These are phyloP conservation scores for Vitis hybrid DNA, from an alignment of 177 flowering plant species.

Conservation along the genomic window DNA sequence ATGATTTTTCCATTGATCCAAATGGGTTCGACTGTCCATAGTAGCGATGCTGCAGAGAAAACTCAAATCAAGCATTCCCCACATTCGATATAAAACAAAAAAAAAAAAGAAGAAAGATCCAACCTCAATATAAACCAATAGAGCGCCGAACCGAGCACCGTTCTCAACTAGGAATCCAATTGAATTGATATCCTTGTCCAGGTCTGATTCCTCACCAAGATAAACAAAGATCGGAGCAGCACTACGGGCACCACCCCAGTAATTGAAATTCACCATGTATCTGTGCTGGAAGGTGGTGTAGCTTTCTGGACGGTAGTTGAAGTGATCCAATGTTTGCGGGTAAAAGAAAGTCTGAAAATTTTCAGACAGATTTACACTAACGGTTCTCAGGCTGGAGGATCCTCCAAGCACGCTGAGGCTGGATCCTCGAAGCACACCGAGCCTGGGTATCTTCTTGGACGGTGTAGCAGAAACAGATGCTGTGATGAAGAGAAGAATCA, in stretches of 20 bases:
- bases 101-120: not conserved
- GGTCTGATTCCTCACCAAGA: not conserved
- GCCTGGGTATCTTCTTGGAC: too few species aligned
- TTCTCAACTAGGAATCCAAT: not conserved
- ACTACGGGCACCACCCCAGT: not conserved
- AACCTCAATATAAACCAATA: not conserved
- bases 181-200: not conserved
- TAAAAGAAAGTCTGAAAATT: not conserved
- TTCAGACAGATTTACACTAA: not conserved
- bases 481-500: too few species aligned
- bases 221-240: not conserved
- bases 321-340: not conserved
- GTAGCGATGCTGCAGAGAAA: constrained; percentile 29
- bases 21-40: constrained; percentile 32
- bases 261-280: not conserved
- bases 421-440: not conserved
- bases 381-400: not conserved
- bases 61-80: not conserved
- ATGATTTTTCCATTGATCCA: constrained; percentile 17
- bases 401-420: not conserved
- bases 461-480: too few species aligned
- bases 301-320: not conserved
- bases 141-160: not conserved
- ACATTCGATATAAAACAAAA: not conserved
- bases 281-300: not conserved